Base-by-base conservation (phyloP, 495 filamentous ascomycete species). In the Penicillium paxilli region DNA sequence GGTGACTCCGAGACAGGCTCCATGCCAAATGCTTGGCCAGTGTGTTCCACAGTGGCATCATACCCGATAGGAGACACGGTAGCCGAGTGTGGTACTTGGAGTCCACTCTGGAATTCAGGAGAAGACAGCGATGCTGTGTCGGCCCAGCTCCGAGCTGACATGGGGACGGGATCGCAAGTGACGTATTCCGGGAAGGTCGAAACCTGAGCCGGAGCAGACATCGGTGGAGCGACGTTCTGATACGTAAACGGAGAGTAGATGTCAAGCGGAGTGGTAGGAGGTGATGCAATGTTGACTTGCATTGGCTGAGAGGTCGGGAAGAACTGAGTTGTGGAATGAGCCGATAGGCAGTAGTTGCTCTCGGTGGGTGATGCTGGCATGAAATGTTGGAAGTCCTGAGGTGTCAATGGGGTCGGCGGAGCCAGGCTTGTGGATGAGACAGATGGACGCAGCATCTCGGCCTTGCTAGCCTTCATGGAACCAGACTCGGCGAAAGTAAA, bases 401-500 rank as follows among this genome's bases (percentile, higher is more conserved):
- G 76, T 10, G 71, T 78, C 60, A 77, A 63, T 16, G 75, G 77
- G 14, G 76, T 79, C 28, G 76, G 72, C 19, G 75, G 76, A n/a
- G 73, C 75, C 45, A 77, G 44, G 11, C 59, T 70, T n/a, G 60
- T 57, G 1, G 69, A 64, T 5, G 76, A 72, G 37, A 71, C 63
- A n/a, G 73, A 69, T 3, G 73, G 67, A 35, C 70, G 70, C 25
- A 76, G 55, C 67, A 70, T 70, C 28, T 76, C 71, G 7, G 71
- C 66, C 56, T 76, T 76, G 40, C 63, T 59, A n/a, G 68, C 49
- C 50, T 63, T 70, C 62, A 76, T 55, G 17, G 70, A 66, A 17
- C 70, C 73, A 6, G 77, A 70, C 38, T 79, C 76, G 20, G 76
- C 65, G 56, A 81, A 77, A 1, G 72, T 76, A 47, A 77, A 71